These are phyloP conservation scores for Picochlorum sp. DNA, from an alignment of 139 green algal species.

Conservation along the genomic window DNA sequence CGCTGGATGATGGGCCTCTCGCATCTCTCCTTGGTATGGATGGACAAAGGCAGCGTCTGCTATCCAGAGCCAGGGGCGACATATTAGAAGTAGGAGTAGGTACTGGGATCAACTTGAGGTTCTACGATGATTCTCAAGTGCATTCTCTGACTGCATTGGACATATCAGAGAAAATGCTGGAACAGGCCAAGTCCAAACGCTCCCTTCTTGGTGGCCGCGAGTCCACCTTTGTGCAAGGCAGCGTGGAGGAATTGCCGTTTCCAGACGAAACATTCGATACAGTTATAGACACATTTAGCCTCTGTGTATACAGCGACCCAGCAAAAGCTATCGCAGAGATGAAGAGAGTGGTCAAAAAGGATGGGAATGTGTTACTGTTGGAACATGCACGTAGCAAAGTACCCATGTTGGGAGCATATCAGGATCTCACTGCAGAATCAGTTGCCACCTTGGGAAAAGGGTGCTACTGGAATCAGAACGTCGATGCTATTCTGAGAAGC, in stretches of 20 bases:
- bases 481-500: conserved; percentile 21
- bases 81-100: conserved; percentile 63
- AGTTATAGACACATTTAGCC: conserved; percentile 67
- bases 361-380: conserved; percentile 49
- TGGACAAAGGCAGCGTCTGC: conserved; percentile 31
- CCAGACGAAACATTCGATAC: conserved; percentile 40
- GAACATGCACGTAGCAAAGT: conserved; percentile 41
- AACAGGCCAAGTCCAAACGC: conserved; percentile 15
- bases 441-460: conserved; percentile 20
- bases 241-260: conserved; percentile 10
- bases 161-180: conserved; percentile 48
- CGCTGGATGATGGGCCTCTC: conserved; percentile 43
- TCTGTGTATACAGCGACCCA: conserved; percentile 53
- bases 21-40: conserved; percentile 47
- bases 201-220: not conserved
- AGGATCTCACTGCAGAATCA: conserved; percentile 22
- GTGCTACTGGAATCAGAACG: conserved; percentile 52
- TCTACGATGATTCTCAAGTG: conserved; percentile 36
- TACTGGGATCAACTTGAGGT: conserved; percentile 60
- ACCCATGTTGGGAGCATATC: conserved; percentile 17
- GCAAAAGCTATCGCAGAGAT: conserved; percentile 34
- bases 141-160: conserved; percentile 45
- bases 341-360: conserved; percentile 32
- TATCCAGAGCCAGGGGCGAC: conserved; percentile 36
- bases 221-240: not conserved